These are phyloP conservation scores for Bacidia rubella DNA, from an alignment of 495 filamentous ascomycete genomes.

Conservation along the genomic window DNA sequence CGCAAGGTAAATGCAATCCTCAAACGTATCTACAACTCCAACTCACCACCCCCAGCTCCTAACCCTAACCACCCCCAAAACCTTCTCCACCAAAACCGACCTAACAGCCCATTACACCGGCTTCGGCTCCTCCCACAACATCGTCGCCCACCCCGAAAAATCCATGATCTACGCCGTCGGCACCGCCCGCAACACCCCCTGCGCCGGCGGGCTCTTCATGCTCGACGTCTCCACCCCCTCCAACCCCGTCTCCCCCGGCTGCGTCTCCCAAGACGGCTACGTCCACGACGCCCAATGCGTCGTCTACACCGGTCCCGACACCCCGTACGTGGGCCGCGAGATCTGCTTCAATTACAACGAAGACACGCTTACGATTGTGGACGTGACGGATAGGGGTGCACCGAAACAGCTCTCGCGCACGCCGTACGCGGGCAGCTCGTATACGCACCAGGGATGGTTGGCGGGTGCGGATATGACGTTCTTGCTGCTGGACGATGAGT, in stretches of 20 bases:
- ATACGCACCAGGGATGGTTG: slow-evolving; percentile 51
- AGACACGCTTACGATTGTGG: slow-evolving; percentile 35
- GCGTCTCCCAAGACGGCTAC: slow-evolving; percentile 40
- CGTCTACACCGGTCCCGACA: slow-evolving; percentile 42
- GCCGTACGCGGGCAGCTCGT: slow-evolving; percentile 41
- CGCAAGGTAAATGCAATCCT: slow-evolving; percentile 18
- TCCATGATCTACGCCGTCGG: slow-evolving; percentile 40
- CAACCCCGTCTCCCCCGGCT: slow-evolving; percentile 38
- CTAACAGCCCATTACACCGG: slow-evolving; percentile 21
- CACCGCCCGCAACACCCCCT: slow-evolving; percentile 32
- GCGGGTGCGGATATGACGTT: slow-evolving; percentile 37
- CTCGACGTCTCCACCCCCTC: slow-evolving; percentile 43
- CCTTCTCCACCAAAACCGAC: slow-evolving; percentile 24
- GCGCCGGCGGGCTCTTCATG: slow-evolving; percentile 39
- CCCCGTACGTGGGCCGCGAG: slow-evolving; percentile 37
- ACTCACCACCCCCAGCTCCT: slow-evolving; percentile 1
- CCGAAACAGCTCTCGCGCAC: slow-evolving; percentile 40
- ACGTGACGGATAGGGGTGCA: slow-evolving; percentile 41
- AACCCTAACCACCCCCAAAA: slow-evolving; percentile 18
- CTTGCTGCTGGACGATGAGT: slow-evolving; percentile 48
- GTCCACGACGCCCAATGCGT: slow-evolving; percentile 50
- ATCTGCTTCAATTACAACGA: slow-evolving; percentile 50
- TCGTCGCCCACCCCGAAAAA: slow-evolving; percentile 37
- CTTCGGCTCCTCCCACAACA: slow-evolving; percentile 39
- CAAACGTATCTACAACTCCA: not conserved